phyloP scores from a whole-genome alignment of 768 basidiomycete genomes.

The Rhodotorula kratochvilovae region DNA sequence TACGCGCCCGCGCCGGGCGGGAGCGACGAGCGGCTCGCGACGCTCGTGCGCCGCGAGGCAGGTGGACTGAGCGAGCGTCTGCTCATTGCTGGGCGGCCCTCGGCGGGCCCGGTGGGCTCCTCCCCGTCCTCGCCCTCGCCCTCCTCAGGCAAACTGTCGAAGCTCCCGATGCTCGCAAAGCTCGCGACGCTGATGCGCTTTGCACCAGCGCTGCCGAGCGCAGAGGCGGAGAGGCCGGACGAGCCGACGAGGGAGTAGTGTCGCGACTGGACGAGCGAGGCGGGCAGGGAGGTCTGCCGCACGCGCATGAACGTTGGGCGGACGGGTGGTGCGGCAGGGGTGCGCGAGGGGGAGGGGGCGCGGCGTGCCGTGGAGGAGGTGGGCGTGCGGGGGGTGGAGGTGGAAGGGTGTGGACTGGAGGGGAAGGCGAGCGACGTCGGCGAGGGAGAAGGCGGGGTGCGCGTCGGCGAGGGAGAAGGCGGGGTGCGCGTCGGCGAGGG shows the following conservation, averaged over 20 bases:
- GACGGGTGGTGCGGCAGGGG: not conserved
- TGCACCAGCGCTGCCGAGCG: not conserved
- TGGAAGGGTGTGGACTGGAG: not conserved
- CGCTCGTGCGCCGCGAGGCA: not conserved
- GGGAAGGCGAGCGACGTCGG: not conserved
- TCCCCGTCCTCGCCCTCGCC: slow-evolving; percentile 1
- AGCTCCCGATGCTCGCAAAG: slow-evolving; percentile 38
- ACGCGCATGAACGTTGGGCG: not conserved
- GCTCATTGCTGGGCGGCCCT: not conserved
- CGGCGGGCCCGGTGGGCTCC: not conserved
- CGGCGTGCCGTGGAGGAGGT: not conserved
- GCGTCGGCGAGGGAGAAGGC: not conserved
- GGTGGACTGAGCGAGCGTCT: not conserved
- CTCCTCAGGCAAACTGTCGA: slow-evolving; percentile 38
- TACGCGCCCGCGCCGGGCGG: not conserved
- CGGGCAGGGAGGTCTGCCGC: slow-evolving; percentile 10
- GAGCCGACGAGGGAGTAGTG: slow-evolving; percentile 20
- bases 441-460: not conserved
- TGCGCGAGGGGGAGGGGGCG: not conserved
- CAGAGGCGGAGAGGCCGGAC: not conserved
- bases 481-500: too few species aligned
- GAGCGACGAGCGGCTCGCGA: not conserved
- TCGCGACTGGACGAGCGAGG: slow-evolving; percentile 27
- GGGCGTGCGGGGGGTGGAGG: not conserved
- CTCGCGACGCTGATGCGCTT: slow-evolving; percentile 37